phyloP scores from a whole-genome alignment of 306 rosid genomes.

The Aeschynomene evenia region DNA sequence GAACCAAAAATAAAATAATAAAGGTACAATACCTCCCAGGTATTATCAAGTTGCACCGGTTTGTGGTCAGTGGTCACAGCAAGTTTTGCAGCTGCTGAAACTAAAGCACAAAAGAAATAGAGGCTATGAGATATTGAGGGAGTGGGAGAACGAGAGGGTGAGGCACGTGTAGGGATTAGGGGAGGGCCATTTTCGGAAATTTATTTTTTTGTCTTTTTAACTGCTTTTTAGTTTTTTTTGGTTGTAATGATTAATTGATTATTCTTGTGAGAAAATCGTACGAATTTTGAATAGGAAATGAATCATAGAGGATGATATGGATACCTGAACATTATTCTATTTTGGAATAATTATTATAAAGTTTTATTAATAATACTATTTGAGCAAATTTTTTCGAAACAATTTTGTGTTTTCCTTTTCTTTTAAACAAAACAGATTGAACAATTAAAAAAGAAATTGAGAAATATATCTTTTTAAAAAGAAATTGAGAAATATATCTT shows the following conservation, averaged over 20 bases:
- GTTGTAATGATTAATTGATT: no score
- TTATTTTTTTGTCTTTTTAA: not conserved
- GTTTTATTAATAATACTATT: no score
- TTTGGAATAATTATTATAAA: not conserved
- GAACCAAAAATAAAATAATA: not conserved
- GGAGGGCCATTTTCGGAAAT: not conserved
- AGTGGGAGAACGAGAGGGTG: slow-evolving; percentile 30
- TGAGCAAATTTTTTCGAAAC: no score
- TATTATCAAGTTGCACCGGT: slow-evolving; percentile 20
- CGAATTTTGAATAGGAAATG: not conserved
- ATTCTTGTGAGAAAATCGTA: not conserved
- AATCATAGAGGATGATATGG: no score
- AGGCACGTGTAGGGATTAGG: slow-evolving; percentile 47
- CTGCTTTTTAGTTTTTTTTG: no score
- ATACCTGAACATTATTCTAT: not conserved
- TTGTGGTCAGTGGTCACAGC: slow-evolving; percentile 8
- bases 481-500: no score
- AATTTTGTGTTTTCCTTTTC: no score
- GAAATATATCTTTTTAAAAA: no score
- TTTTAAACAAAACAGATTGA: no score
- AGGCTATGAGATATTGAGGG: slow-evolving; percentile 11
- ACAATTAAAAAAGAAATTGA: no score
- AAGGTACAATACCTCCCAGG: not conserved
- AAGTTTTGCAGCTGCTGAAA: slow-evolving; percentile 1
- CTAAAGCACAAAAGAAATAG: slow-evolving; percentile 27